Evolutionary conservation across 768 basidiomycete species (phyloP).

Genomic region (Suillus placidus): DNA sequence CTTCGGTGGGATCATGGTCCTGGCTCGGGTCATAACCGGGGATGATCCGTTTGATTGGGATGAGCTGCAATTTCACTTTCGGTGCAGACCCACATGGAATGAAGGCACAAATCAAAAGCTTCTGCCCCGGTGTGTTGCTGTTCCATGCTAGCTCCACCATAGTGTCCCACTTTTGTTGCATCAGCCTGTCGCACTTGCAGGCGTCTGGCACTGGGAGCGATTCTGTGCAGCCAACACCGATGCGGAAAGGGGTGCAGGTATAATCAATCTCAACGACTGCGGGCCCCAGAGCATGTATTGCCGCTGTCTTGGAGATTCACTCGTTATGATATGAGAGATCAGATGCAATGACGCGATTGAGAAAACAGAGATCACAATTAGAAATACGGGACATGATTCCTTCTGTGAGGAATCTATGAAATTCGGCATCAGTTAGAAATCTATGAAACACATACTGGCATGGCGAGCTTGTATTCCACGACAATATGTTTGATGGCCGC

Average conservation of each 20-base stretch:
- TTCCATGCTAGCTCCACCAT: slow-evolving; percentile 31
- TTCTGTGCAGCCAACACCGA: slow-evolving; percentile 21
- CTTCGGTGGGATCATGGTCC: slow-evolving; percentile 24
- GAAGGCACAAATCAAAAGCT: slow-evolving; percentile 31
- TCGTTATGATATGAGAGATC: slow-evolving; percentile 21
- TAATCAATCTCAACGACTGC: slow-evolving; percentile 32
- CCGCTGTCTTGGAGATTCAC: slow-evolving; percentile 19
- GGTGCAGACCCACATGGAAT: slow-evolving; percentile 27
- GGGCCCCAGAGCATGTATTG: slow-evolving; percentile 9
- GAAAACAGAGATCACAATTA: slow-evolving; percentile 26
- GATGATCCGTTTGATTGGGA: slow-evolving; percentile 24
- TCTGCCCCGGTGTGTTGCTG: slow-evolving; percentile 21
- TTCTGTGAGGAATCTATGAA: slow-evolving; percentile 14
- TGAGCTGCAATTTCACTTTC: slow-evolving; percentile 29
- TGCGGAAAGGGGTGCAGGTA: slow-evolving; percentile 20
- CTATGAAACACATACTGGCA: slow-evolving; percentile 20
- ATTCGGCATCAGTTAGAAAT: not conserved
- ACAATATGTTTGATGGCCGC: slow-evolving; percentile 29
- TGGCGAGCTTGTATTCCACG: slow-evolving; percentile 30
- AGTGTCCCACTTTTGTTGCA: slow-evolving; percentile 28
- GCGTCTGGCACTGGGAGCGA: slow-evolving; percentile 16
- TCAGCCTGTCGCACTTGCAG: slow-evolving; percentile 25
- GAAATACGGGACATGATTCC: slow-evolving; percentile 25
- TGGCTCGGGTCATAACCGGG: slow-evolving; percentile 9
- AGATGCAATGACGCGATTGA: slow-evolving; percentile 26